Evolutionary conservation across 805 yeast genomes (phyloP).

Genomic region (Yarrowia yakushimensis): DNA sequence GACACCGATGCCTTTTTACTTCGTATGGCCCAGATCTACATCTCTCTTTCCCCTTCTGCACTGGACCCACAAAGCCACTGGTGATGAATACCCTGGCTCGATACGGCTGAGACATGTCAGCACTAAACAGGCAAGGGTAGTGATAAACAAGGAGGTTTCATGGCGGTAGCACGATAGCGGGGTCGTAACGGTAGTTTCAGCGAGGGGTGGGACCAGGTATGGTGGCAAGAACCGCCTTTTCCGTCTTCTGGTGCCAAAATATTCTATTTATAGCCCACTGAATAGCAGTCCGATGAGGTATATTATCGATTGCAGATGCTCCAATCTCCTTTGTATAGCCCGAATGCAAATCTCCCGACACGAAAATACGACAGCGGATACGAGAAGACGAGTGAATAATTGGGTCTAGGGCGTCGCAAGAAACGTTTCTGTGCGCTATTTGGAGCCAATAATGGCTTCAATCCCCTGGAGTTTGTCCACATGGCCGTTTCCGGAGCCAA

Average conservation of each 20-base stretch:
- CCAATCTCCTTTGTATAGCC: not conserved
- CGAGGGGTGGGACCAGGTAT: not conserved
- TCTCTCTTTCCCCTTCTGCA: not conserved
- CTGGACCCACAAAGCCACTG: not conserved
- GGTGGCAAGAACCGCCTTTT: not conserved
- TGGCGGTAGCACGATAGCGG: not conserved
- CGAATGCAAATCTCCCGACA: not conserved
- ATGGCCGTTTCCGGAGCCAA: too few relatives aligned
- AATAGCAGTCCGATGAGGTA: not conserved
- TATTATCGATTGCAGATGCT: not conserved
- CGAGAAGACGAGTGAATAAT: too few relatives aligned
- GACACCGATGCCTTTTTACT: not conserved
- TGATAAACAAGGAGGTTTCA: not conserved
- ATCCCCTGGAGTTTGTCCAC: too few relatives aligned
- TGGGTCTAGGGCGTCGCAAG: too few relatives aligned
- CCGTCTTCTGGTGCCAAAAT: not conserved
- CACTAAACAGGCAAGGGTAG: not conserved
- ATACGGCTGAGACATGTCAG: slow-evolving; percentile 1
- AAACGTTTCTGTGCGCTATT: too few relatives aligned
- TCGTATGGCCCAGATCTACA: not conserved
- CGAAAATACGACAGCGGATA: not conserved
- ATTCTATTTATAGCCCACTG: too few relatives aligned
- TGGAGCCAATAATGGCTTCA: too few relatives aligned
- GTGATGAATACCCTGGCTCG: not conserved
- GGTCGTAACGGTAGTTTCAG: not conserved